phyloP scores from a whole-genome alignment of 768 basidiomycete species.

The Strobilomyces confusus region DNA sequence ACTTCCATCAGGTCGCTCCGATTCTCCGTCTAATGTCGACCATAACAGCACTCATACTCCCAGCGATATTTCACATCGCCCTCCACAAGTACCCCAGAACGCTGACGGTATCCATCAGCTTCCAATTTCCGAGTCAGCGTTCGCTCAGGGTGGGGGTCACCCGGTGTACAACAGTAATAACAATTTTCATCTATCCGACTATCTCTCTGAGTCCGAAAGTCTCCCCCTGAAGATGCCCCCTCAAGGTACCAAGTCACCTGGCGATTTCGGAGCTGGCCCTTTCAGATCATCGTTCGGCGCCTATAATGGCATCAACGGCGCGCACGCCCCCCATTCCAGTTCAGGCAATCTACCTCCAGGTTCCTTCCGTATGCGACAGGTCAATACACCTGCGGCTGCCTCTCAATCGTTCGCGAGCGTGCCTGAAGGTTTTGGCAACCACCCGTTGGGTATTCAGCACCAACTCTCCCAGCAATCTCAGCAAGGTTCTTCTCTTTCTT shows the following conservation, averaged over 20 bases:
- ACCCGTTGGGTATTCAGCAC: conserved; percentile 30
- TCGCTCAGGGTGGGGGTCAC: conserved; percentile 31
- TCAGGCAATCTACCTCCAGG: conserved; percentile 31
- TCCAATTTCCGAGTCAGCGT: conserved; percentile 27
- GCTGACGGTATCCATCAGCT: conserved; percentile 34
- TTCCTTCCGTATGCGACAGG: conserved; percentile 36
- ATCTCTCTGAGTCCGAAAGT: conserved; percentile 31
- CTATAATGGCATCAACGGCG: conserved; percentile 26
- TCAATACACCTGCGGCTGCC: conserved; percentile 23
- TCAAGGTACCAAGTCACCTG: conserved; percentile 25
- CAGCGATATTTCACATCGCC: conserved; percentile 28
- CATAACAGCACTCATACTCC: conserved; percentile 35
- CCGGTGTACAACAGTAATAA: conserved; percentile 41
- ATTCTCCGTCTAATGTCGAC: conserved; percentile 44
- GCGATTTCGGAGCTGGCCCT: conserved; percentile 35
- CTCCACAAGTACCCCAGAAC: conserved; percentile 25
- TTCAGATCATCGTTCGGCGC: conserved; percentile 36
- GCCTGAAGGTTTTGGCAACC: conserved; percentile 25
- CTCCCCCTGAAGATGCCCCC: conserved; percentile 31
- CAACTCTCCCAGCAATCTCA: conserved; percentile 36
- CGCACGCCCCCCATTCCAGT: conserved; percentile 20
- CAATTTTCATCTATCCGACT: conserved; percentile 33
- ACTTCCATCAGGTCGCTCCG: conserved; percentile 44
- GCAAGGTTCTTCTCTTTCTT: conserved; percentile 21
- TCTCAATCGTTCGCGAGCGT: conserved; percentile 25